Evolutionary conservation across 23 red algal species (phyloP), one percentile per base, ranked within the genome.

Genomic region (Gracilariopsis chorda): DNA sequence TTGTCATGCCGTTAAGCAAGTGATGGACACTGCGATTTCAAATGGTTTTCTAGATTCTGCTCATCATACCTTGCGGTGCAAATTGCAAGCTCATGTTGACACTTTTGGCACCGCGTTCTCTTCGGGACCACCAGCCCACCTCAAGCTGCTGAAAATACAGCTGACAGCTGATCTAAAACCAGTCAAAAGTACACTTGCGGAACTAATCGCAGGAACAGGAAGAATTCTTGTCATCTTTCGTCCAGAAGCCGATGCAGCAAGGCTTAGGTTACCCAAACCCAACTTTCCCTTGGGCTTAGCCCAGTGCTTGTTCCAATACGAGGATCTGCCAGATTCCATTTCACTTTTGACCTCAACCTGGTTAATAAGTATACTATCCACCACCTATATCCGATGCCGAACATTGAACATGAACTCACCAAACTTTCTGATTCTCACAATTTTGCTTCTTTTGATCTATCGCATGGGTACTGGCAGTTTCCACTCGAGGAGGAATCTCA

Each of bases 381-480:
- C 35, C 13, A 17, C 17, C 17, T 11, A 17, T 78, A 19, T 12
- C 72, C 43, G 17, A 78, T 49, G 30, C 20, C 72, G 28, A 47
- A 78, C 43, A 16, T 78, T 21, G 72, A 44, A 11, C 17, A 47
- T 12, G 72, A 49, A 20, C 12, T 78, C 10, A 16, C 17, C 12
- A 48, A 78, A 13, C 20, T 51, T 19, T 10, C 29, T 51, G 17
- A 49, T 11, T 51, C 29, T 69, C 16, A 33, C 27, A 17, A 29
- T 25, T 78, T 49, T 51, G 36, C 35, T 49, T 19, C 35, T 49
- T 47, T 78, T 49, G 72, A 78, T 78, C 17, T 49, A 51, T 14
- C 48, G 10, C 12, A 48, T 16, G 72, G 72, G 10, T 78, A 78
- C 43, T 78, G 72, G 72, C 72, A 78, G 30, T 39, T 78, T 47